phyloP scores from a whole-genome alignment of 2,329 filamentous ascomycete genomes.

The Xylariales sp. region DNA sequence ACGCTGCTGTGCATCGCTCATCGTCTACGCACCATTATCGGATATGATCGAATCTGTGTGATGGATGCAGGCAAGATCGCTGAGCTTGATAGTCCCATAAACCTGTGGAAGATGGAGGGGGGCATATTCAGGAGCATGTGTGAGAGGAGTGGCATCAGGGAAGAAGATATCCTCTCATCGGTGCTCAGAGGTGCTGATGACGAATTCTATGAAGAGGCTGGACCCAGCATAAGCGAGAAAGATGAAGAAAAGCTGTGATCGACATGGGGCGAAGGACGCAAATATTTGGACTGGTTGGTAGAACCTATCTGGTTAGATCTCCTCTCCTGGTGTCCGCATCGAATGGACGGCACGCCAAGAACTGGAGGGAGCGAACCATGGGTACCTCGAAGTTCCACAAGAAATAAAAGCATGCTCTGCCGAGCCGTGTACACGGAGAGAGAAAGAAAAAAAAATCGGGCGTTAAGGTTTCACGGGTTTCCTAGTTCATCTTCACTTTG shows the following conservation, averaged over 20 bases:
- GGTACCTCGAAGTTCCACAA: no score
- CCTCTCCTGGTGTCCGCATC: no score
- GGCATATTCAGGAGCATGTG: slow-evolving; percentile 91
- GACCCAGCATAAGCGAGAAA: not conserved
- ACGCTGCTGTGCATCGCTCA: slow-evolving; percentile 93
- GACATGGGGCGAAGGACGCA: no score
- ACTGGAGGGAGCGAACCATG: no score
- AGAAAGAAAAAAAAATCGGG: no score
- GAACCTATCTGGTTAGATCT: no score
- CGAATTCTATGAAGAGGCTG: not conserved
- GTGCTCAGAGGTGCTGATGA: slow-evolving; percentile 15
- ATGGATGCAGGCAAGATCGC: slow-evolving; percentile 89
- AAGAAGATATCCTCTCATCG: slow-evolving; percentile 48
- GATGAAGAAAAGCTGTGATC: not conserved
- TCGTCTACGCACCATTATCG: slow-evolving; percentile 84
- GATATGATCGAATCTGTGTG: slow-evolving; percentile 93
- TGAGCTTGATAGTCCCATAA: slow-evolving; percentile 74
- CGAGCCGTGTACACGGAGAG: no score
- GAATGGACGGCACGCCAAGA: no score
- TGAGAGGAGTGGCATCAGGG: slow-evolving; percentile 72
- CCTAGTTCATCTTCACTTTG: no score
- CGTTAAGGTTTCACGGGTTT: no score
- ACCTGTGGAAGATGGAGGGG: slow-evolving; percentile 63
- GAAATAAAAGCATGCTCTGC: no score
- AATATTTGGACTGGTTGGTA: no score